A percentile compares a stretch with the other conserved stretches of the same genome.
Evolutionary conservation across 805 yeast species (phyloP).

Genomic region (Metschnikowia corniflorae): DNA sequence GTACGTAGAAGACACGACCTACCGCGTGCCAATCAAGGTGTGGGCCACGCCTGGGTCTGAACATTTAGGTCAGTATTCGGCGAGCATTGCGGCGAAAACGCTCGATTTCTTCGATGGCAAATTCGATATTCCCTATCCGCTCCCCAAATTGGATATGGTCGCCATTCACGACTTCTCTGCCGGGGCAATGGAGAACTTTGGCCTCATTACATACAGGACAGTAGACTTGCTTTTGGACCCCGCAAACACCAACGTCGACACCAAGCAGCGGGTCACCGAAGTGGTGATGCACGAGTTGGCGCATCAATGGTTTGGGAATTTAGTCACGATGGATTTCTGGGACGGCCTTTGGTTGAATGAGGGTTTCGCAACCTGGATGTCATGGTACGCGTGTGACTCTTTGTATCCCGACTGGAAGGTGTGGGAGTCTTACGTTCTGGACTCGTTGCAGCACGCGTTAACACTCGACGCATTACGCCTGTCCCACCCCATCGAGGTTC

Average conservation of each 20-base stretch:
- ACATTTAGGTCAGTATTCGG: constrained; percentile 67
- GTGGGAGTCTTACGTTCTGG: constrained; percentile 79
- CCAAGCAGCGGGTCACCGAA: constrained; percentile 75
- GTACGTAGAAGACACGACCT: constrained; percentile 62
- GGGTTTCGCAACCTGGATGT: constrained; percentile 90
- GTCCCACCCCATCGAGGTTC: constrained; percentile 84
- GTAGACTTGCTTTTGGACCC: constrained; percentile 73
- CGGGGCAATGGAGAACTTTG: constrained; percentile 91
- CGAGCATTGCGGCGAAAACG: constrained; percentile 71
- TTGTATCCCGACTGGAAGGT: constrained; percentile 84
- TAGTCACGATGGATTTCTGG: constrained; percentile 93
- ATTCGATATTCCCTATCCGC: constrained; percentile 71
- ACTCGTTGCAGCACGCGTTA: constrained; percentile 71
- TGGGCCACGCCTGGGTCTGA: constrained; percentile 78
- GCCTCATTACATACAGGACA: constrained; percentile 74
- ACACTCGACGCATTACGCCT: constrained; percentile 74
- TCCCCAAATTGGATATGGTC: constrained; percentile 79
- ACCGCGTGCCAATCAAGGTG: constrained; percentile 73
- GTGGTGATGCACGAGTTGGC: constrained; percentile 88
- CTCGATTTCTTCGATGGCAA: constrained; percentile 68
- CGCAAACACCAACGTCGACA: constrained; percentile 57
- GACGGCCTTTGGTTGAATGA: constrained; percentile 86
- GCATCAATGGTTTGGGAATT: constrained; percentile 89
- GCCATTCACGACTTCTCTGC: constrained; percentile 82
- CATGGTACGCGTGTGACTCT: constrained; percentile 77